These are phyloP conservation scores for Globisporangium rhizosaccharum DNA, from an alignment of 352 stramenopile species.

Conservation along the genomic window DNA sequence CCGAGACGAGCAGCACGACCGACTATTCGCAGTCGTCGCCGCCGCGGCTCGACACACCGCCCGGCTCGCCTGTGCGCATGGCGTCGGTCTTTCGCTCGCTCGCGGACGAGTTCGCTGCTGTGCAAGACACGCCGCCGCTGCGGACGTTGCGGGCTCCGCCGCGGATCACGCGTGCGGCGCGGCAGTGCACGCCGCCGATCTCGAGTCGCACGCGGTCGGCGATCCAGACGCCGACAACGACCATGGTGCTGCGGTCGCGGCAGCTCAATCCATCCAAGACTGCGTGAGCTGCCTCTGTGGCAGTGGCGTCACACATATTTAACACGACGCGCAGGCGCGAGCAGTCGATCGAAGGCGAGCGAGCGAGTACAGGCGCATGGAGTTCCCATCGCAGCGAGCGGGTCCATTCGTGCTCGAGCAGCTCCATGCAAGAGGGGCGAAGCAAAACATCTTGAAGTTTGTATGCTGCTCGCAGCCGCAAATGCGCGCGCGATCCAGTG, in stretches of 20 bases:
- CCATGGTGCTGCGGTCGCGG: conserved; percentile 56
- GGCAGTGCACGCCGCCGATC: conserved; percentile 29
- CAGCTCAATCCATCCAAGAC: conserved; percentile 42
- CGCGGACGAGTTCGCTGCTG: conserved; percentile 57
- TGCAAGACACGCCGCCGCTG: conserved; percentile 45
- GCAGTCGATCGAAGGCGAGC: conserved; percentile 10
- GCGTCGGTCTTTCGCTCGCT: conserved; percentile 53
- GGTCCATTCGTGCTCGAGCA: not conserved
- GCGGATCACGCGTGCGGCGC: conserved; percentile 36
- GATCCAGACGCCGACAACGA: conserved; percentile 36
- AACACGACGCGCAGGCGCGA: conserved; percentile 1
- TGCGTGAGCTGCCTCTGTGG: conserved; percentile 4
- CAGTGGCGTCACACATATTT: conserved; percentile 19
- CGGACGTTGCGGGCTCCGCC: conserved; percentile 39
- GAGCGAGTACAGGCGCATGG: not conserved
- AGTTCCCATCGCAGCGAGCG: not conserved
- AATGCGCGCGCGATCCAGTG: not conserved
- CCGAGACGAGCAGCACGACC: conserved; percentile 9
- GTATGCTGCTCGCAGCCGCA: conserved; percentile 5
- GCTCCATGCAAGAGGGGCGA: not conserved
- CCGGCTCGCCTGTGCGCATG: conserved; percentile 16
- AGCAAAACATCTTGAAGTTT: conserved; percentile 12
- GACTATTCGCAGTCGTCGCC: conserved; percentile 17
- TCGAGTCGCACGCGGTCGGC: conserved; percentile 26
- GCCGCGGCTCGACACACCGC: conserved; percentile 29